Conservation (phyloP, 2,329 filamentous ascomycete species). For the Myriangium duriaei region DNA sequence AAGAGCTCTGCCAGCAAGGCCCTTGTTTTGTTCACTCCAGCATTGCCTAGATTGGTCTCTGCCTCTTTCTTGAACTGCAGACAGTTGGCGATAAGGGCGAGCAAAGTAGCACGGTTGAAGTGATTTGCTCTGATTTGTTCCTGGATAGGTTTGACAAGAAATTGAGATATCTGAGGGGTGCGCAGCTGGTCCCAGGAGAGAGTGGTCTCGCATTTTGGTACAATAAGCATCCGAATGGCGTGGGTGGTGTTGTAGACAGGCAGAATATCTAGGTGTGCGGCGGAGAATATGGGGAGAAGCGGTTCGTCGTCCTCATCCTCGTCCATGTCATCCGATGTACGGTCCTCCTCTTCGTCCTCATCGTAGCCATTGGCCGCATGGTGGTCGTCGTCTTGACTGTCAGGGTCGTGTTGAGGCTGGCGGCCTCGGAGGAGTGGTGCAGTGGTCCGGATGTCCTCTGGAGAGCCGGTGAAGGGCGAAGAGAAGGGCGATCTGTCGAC, state of each 20-base stretch:
- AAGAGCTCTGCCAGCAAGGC: conserved; percentile 83
- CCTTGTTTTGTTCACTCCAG: conserved; percentile 70
- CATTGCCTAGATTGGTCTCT: conserved; percentile 68
- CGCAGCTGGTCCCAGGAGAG: conserved; percentile 89
- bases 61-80: conserved; percentile 86
- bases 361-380: conserved; percentile 18
- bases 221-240: conserved; percentile 72
- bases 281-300: conserved; percentile 66
- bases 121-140: conserved; percentile 73
- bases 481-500: conserved; percentile 14
- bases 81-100: conserved; percentile 85
- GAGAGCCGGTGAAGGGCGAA: conserved; percentile 11
- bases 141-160: conserved; percentile 89
- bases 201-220: conserved; percentile 78
- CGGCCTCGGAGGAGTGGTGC: conserved; percentile 17
- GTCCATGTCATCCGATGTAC: conserved; percentile 28
- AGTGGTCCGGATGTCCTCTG: conserved; percentile 19
- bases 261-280: conserved; percentile 65
- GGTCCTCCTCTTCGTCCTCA: conserved; percentile 27
- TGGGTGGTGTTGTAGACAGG: conserved; percentile 87
- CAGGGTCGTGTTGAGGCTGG: neutral
- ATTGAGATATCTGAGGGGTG: conserved; percentile 92
- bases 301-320: conserved; percentile 37
- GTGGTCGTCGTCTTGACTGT: neutral
- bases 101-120: conserved; percentile 75